A percentile compares a stretch with the other conserved stretches of the same genome.
These are phyloP conservation scores for Ophiostoma novo-ulmi DNA, from an alignment of 2,329 filamentous ascomycete species.

Conservation along the genomic window DNA sequence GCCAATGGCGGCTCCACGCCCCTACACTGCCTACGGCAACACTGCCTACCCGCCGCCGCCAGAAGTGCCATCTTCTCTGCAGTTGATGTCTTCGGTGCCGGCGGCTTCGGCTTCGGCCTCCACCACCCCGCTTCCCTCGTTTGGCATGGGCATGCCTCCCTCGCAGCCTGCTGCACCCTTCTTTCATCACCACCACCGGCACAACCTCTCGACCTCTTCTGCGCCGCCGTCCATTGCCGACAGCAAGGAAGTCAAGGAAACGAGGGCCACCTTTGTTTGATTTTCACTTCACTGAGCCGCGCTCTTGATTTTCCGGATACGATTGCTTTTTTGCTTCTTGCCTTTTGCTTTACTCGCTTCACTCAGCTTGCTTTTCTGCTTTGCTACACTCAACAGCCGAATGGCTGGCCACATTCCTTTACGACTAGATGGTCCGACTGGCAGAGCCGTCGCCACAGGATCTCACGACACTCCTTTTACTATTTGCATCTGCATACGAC, in stretches of 20 bases:
- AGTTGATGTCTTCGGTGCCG: conserved; percentile 34
- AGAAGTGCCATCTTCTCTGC: conserved; percentile 35
- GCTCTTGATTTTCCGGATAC: not conserved
- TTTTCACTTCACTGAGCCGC: conserved; percentile 18
- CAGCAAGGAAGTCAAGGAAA: conserved; percentile 30
- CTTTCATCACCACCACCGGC: conserved; percentile 35
- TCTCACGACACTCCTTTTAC: conserved; percentile 32
- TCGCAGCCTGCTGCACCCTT: conserved; percentile 32
- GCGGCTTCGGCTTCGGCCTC: conserved; percentile 28
- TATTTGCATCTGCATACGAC: not conserved
- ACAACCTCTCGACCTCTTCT: conserved; percentile 37
- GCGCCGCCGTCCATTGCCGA: conserved; percentile 34
- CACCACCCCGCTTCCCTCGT: conserved; percentile 38
- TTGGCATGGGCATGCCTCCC: conserved; percentile 34
- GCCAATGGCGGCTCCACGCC: conserved; percentile 19
- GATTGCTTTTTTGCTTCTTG: not conserved
- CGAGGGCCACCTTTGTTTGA: conserved; percentile 10
- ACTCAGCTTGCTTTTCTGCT: conserved; percentile 26
- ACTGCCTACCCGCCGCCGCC: conserved; percentile 37
- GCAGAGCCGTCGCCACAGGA: conserved; percentile 31
- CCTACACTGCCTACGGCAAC: conserved; percentile 32
- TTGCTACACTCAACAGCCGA: conserved; percentile 27
- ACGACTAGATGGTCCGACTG: conserved; percentile 22
- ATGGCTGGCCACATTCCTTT: conserved; percentile 26
- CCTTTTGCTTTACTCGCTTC: conserved; percentile 4